Evolutionary conservation across 371 early-diverging fungal genomes (phyloP).

Genomic region (Quaeritorhiza haematococci): DNA sequence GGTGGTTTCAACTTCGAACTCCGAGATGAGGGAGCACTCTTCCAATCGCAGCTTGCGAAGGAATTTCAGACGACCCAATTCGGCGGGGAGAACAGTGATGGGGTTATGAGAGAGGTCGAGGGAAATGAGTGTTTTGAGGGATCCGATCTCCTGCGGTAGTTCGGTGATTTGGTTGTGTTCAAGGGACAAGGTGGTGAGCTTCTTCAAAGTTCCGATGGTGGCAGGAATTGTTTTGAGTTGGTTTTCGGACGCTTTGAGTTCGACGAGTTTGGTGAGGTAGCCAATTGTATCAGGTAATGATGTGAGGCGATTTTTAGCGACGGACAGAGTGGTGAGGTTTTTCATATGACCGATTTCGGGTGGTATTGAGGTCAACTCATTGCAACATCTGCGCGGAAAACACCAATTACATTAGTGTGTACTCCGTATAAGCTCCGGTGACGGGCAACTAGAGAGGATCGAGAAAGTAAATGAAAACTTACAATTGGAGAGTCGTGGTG

Average conservation of each 20-base stretch:
- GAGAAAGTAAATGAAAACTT: conserved; percentile 13
- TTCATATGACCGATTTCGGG: conserved; percentile 59
- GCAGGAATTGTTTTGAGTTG: conserved; percentile 54
- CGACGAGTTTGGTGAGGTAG: conserved; percentile 58
- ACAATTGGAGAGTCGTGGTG: conserved; percentile 39
- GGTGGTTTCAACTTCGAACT: background rate
- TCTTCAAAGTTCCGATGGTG: conserved; percentile 53
- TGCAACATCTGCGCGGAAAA: conserved; percentile 34
- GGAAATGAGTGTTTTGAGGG: conserved; percentile 48
- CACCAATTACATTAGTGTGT: background rate
- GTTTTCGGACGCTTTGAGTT: conserved; percentile 64
- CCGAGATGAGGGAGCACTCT: conserved; percentile 43
- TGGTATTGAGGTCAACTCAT: conserved; percentile 43
- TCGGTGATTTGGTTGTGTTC: conserved; percentile 47
- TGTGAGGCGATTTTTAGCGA: conserved; percentile 61
- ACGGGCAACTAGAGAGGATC: background rate
- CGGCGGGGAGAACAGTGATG: conserved; percentile 65
- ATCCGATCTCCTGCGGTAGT: conserved; percentile 61
- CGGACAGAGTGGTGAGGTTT: conserved; percentile 55
- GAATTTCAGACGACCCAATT: conserved; percentile 59
- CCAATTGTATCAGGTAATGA: conserved; percentile 66
- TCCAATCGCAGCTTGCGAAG: conserved; percentile 58
- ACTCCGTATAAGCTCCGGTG: background rate
- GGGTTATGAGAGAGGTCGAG: conserved; percentile 68
- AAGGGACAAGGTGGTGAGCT: conserved; percentile 54